phyloP scores from a whole-genome alignment of 2,329 filamentous ascomycete species.

The Alternaria triticina region DNA sequence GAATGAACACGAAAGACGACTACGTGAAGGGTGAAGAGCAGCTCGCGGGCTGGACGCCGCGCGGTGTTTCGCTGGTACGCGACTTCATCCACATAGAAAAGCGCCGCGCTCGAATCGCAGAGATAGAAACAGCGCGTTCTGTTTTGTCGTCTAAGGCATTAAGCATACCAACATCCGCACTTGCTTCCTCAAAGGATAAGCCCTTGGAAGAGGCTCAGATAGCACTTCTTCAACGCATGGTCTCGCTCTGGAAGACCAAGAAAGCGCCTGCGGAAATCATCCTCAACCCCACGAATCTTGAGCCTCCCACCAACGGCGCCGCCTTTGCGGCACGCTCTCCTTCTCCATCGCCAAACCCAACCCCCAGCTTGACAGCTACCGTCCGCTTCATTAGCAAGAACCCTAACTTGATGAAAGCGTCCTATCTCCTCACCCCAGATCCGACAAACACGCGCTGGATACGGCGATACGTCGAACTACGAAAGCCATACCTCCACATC shows the following conservation, averaged over 20 bases:
- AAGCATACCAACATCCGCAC: slow-evolving; percentile 27
- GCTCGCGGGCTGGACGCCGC: slow-evolving; percentile 82
- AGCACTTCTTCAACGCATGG: slow-evolving; percentile 58
- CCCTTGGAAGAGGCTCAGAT: slow-evolving; percentile 46
- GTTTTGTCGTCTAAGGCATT: slow-evolving; percentile 63
- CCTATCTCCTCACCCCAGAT: slow-evolving; percentile 85
- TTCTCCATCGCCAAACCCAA: slow-evolving; percentile 45
- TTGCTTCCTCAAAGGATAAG: slow-evolving; percentile 15
- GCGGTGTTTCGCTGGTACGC: slow-evolving; percentile 87
- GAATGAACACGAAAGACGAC: slow-evolving; percentile 92
- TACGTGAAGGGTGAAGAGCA: slow-evolving; percentile 96
- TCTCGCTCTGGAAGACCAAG: slow-evolving; percentile 67
- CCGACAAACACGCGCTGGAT: slow-evolving; percentile 84
- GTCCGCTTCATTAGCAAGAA: slow-evolving; percentile 83
- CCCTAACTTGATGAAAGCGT: slow-evolving; percentile 73
- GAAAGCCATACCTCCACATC: slow-evolving; percentile 89
- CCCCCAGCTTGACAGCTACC: slow-evolving; percentile 74
- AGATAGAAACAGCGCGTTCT: slow-evolving; percentile 77
- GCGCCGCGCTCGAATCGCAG: slow-evolving; percentile 74
- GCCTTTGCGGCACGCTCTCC: slow-evolving; percentile 50
- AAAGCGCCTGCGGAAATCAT: slow-evolving; percentile 54
- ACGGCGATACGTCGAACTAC: slow-evolving; percentile 89
- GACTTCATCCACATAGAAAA: slow-evolving; percentile 82
- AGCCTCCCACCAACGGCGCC: slow-evolving; percentile 70
- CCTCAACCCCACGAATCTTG: slow-evolving; percentile 61